Base-by-base conservation (phyloP, 2,329 filamentous ascomycete genomes). In the Aspergillus alliaceus region DNA sequence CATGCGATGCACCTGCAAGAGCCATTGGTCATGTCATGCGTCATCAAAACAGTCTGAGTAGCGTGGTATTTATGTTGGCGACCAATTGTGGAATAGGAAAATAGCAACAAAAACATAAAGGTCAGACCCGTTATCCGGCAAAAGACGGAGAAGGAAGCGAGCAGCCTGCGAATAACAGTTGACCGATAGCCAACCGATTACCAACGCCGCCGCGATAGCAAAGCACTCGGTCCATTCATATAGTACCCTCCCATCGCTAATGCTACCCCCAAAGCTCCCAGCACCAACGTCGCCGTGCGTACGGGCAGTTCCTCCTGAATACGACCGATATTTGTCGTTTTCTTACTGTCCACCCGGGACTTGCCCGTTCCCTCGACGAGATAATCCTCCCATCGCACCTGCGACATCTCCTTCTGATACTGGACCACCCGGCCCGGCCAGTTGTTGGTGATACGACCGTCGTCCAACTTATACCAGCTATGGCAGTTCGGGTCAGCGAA, bases 231-330 rank as follows among this genome's bases (percentile, higher is more conserved):
- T 27, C 57, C 51, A 53, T 40, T 56, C 37, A 60, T 78, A 20
- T 55, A 57, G 8, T 53, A 54, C 7, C 64, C 67, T 6, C 65
- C 66, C 7, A 54, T 60, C 3, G 88, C 70, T 85, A 92, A 68
- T 90, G 90, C 34, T 9, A 61, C 46, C 88, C 91, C 53, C 85
- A 90, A 20, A 87, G 90, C 15, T 86, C 90, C 58, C 89, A 95
- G 75, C 88, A 96, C 54, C 61, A 74, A 56, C 1, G 69, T 66
- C 14, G 60, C 53, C 37, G 70, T 65, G 48, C 69, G 67, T 2
- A 77, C 56, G 6, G 69, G 60, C 4, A 67, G 69, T 56, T 77
- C 72, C 58, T 78, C 76, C 11, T 69, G 61, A 1, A 75, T 71
- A 27, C 74, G 68, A 4, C 66, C 64, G 27, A 76, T 62, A 18